Conservation (phyloP, 768 basidiomycete genomes). For the Sistotremastrum niveocremeum region DNA sequence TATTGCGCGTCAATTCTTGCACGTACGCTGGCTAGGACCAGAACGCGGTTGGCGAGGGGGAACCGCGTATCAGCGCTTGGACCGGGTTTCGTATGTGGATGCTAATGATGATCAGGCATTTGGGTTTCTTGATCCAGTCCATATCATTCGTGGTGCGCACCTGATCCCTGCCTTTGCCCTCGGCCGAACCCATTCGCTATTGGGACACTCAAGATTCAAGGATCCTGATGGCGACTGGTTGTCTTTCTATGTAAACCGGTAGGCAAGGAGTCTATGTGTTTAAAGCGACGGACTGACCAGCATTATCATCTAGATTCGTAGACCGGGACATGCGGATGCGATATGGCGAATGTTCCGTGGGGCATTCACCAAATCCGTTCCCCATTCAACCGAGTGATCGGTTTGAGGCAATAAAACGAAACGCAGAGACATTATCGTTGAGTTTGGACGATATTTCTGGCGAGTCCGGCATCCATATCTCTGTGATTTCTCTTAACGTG, state of each 20-base stretch:
- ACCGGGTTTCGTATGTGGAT: conserved; percentile 25
- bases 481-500: too few species aligned
- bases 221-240: conserved; percentile 18
- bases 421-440: too few species aligned
- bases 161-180: conserved; percentile 27
- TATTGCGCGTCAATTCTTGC: too few species aligned
- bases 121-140: conserved; percentile 31
- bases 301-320: conserved; percentile 18
- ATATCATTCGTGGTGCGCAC: conserved; percentile 26
- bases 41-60: conserved; percentile 17
- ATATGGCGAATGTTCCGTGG: conserved; percentile 17
- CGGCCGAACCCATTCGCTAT: conserved; percentile 9
- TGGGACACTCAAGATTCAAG: conserved; percentile 4
- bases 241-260: conserved; percentile 26
- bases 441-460: too few species aligned
- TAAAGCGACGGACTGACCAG: too few species aligned
- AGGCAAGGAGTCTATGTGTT: neutral
- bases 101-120: conserved; percentile 19
- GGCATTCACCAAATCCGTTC: too few species aligned
- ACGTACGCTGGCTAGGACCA: conserved; percentile 25
- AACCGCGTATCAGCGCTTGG: conserved; percentile 16
- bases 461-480: too few species aligned
- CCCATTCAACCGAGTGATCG: too few species aligned
- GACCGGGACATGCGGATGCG: conserved; percentile 28
- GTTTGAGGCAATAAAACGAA: too few species aligned